Evolutionary conservation across 257 asterid genomes (phyloP), one percentile per base, ranked within the genome.

Genomic region (Solanum bukasovii): DNA sequence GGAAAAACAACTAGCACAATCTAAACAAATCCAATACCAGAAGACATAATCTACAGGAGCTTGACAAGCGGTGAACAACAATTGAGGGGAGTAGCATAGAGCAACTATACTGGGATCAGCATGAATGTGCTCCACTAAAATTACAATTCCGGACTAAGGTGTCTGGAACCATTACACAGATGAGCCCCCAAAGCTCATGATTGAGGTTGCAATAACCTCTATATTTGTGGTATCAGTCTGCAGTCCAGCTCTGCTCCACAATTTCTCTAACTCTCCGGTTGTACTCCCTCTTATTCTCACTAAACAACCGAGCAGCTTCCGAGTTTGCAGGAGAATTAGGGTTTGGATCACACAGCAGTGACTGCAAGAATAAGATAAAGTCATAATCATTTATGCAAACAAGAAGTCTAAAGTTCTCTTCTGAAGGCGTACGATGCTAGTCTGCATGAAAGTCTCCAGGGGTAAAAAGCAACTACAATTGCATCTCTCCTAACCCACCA

Each of bases 241-340:
- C 98, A 5, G 96, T 93, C 98, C 98, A 95, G 94, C 98, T 96
- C 90, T 94, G 98, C 93, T 94, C 98, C 90, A 94, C 98, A 42
- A 93, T 86, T 87, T 94, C 98, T 92, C 94, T 91, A 75, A 94
- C 96, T 91, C 92, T 93, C 87, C 98, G 94, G 88, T 94, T 94
- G 88, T 95, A 95, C 23, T 95, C 98, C 14, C 98, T 91, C 92
- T 94, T 94, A 42, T 92, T 95, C 92, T 93, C 96, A 78, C 97
- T 94, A 92, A 93, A 96, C 94, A 96, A 63, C 74, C 98, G 94
- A 78, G 98, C 98, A 46, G 98, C 98, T 92, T 94, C 98, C 18
- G 98, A 94, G 88, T 96, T 96, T 33, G 98, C 98, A 1, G 98
- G 98, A 52, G 98, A 94, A 91, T 96, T 96, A 0, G 98, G 98